Evolutionary conservation across 2,329 filamentous ascomycete genomes (phyloP), one percentile per base, ranked within the genome.

Genomic region (Arthrobotrys megalospora): DNA sequence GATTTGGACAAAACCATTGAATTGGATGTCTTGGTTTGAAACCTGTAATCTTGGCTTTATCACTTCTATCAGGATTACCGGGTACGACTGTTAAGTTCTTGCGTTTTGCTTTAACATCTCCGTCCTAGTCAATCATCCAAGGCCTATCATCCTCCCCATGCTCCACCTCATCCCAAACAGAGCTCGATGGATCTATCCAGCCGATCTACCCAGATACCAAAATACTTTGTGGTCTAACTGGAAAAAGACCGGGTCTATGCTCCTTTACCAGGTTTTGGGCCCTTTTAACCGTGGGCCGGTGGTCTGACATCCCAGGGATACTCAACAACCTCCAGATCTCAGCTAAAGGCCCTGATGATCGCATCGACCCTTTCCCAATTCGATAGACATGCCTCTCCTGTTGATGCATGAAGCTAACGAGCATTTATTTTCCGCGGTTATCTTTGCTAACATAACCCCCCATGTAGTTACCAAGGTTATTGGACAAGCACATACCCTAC

Each of bases 401-500:
- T 58, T 7, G 34, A 58, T 58, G 12, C 48, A 50, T 47, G 38
- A 53, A 45, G 19, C 45, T 53, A 65, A 65, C 28, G 10, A n/a
- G 8, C 36, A 52, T 67, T 65, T 72, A 62, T 72, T 76, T 55
- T 68, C 62, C 67, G 60, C 16, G 41, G 41, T 41, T 64, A 64
- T 47, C 41, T 64, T 10, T 32, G 34, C 55, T 60, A 60, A 60
- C 55, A 24, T n/a, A 43, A n/a, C 36, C 34, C 48, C 48, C 41
- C 38, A 48, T 64, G 68, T 64, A 78, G 75, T 78, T 47, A 78
- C 67, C 75, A 78, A 86, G 70, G 88, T 94, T 32, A 92, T 97
- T 81, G 94, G 94, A n/a, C 92, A 95, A 85, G 93, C 92, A 2
- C 94, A 97, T 85, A 88, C 88, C 0, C 86, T 93, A 55, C 89